Evolutionary conservation across 2,329 filamentous ascomycete genomes (phyloP).

Genomic region (Aureobasidium musti): DNA sequence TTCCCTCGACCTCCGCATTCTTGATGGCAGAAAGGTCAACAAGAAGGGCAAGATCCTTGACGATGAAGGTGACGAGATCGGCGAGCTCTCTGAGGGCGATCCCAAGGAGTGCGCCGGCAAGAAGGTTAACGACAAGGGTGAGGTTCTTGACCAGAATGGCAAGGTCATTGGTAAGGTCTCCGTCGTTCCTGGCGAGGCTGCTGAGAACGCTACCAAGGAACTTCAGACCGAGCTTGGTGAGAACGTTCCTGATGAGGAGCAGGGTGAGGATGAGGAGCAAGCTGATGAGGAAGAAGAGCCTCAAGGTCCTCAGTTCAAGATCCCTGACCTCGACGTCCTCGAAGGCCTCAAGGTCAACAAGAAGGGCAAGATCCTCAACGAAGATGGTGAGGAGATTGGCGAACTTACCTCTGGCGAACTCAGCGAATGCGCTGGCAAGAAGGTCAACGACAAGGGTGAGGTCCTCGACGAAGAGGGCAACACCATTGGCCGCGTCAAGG

Average conservation of each 20-base stretch:
- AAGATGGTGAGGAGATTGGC: conserved; percentile 57
- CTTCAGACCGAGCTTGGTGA: conserved; percentile 52
- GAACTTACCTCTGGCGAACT: conserved; percentile 60
- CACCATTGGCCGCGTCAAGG: conserved; percentile 62
- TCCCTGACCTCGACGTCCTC: conserved; percentile 51
- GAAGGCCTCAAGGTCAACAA: conserved; percentile 61
- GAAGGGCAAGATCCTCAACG: conserved; percentile 56
- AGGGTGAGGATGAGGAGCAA: conserved; percentile 39
- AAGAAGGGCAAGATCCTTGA: conserved; percentile 59
- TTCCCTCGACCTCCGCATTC: conserved; percentile 50
- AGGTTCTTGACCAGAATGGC: conserved; percentile 54
- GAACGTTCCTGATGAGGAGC: conserved; percentile 41
- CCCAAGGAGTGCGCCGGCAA: conserved; percentile 49
- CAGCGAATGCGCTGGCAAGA: conserved; percentile 64
- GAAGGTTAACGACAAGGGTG: conserved; percentile 54
- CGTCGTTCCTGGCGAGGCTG: conserved; percentile 53
- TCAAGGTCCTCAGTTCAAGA: conserved; percentile 38
- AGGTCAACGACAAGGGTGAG: conserved; percentile 65
- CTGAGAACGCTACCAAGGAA: conserved; percentile 53
- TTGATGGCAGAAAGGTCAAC: conserved; percentile 58
- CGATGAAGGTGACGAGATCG: conserved; percentile 55
- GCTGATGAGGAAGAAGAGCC: conserved; percentile 34
- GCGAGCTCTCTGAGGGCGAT: conserved; percentile 53
- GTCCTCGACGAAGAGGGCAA: conserved; percentile 65
- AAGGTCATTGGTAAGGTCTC: conserved; percentile 54